Evolutionary conservation across 2,329 filamentous ascomycete genomes (phyloP).

Genomic region (Diaporthe citrichinensis): DNA sequence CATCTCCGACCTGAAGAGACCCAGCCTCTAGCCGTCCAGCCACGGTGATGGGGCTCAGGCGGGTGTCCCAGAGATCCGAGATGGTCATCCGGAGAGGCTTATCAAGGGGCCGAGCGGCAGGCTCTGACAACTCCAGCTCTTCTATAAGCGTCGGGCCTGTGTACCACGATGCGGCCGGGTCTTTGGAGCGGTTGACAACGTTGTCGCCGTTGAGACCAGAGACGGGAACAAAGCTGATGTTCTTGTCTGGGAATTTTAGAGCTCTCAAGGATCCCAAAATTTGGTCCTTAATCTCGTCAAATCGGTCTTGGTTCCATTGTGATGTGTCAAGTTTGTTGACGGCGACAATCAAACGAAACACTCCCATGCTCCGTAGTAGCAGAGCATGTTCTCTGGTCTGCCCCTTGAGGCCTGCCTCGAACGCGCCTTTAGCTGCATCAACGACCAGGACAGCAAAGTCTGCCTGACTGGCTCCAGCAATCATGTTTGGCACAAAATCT

Average conservation of each 20-base stretch:
- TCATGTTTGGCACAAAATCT: conserved; percentile 99
- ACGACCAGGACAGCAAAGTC: conserved; percentile 97
- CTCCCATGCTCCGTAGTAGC: conserved; percentile 89
- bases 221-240: conserved; percentile 89
- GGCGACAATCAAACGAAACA: conserved; percentile 88
- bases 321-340: conserved; percentile 96
- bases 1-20: conserved; percentile 86
- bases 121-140: conserved; percentile 86
- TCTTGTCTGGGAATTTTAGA: conserved; percentile 85
- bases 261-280: conserved; percentile 85
- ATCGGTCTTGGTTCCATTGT: conserved; percentile 85
- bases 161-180: conserved; percentile 81
- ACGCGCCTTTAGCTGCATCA: conserved; percentile 90
- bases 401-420: conserved; percentile 92
- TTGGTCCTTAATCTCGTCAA: conserved; percentile 87
- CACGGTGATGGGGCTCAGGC: conserved; percentile 86
- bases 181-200: conserved; percentile 73
- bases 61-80: conserved; percentile 86
- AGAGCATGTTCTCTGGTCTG: conserved; percentile 96
- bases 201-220: conserved; percentile 93
- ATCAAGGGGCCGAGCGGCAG: conserved; percentile 74
- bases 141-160: conserved; percentile 83
- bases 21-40: conserved; percentile 90
- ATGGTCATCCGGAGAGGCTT: conserved; percentile 90
- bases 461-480: conserved; percentile 94